These are phyloP conservation scores for Ballota nigra DNA, from an alignment of 257 asterid species.

Conservation along the genomic window DNA sequence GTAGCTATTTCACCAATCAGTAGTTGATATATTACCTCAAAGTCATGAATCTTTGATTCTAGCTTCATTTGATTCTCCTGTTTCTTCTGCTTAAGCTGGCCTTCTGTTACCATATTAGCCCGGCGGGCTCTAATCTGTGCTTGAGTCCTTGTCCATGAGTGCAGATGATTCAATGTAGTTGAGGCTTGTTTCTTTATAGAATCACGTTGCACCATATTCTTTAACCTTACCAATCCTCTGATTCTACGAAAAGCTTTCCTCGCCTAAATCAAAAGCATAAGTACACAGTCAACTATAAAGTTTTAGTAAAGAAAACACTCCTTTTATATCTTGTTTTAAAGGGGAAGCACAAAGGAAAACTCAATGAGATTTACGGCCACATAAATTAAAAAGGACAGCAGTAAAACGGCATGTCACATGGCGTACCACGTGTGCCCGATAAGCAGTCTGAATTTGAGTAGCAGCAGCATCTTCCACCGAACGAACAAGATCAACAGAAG, in stretches of 20 bases:
- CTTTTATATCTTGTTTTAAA: too few relatives aligned
- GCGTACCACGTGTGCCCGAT: constrained; percentile 58
- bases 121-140: constrained; percentile 69
- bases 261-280: constrained; percentile 52
- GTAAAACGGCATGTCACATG: neutral
- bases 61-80: constrained; percentile 80
- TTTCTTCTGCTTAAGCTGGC: constrained; percentile 72
- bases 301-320: neutral
- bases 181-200: constrained; percentile 76
- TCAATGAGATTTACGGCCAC: neutral
- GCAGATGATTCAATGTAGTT: constrained; percentile 57
- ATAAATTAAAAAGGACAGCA: neutral
- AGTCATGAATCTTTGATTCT: constrained; percentile 79
- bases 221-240: constrained; percentile 59
- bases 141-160: constrained; percentile 76
- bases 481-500: constrained; percentile 28
- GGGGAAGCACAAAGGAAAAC: neutral
- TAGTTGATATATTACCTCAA: constrained; percentile 53
- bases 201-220: constrained; percentile 48
- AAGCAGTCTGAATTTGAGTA: constrained; percentile 71
- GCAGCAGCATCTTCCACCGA: constrained; percentile 72
- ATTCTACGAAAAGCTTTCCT: constrained; percentile 51
- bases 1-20: neutral
- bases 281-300: neutral
- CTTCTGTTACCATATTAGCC: constrained; percentile 70